Evolutionary conservation across 805 yeast genomes (phyloP).

Genomic region (Teunomyces panamensis): DNA sequence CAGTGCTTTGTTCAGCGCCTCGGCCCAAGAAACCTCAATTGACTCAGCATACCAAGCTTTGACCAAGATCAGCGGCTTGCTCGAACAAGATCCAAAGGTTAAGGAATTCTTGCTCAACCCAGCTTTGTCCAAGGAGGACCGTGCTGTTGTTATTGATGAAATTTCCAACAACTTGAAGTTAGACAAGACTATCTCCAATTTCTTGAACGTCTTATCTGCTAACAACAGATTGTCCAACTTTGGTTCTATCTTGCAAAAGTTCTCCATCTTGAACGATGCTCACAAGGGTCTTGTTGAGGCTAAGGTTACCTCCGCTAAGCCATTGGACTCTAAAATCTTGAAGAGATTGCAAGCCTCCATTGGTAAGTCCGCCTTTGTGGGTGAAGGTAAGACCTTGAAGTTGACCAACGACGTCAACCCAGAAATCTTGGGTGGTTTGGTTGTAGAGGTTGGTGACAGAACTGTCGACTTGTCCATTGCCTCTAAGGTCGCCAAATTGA

Average conservation of each 20-base stretch:
- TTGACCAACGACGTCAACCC: slow-evolving; percentile 81
- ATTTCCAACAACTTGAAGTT: slow-evolving; percentile 48
- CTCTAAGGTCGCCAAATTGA: slow-evolving; percentile 80
- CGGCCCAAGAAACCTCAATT: slow-evolving; percentile 75
- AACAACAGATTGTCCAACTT: slow-evolving; percentile 87
- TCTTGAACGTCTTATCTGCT: slow-evolving; percentile 82
- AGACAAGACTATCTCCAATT: slow-evolving; percentile 73
- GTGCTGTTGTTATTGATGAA: slow-evolving; percentile 65
- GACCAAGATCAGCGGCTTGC: slow-evolving; percentile 49
- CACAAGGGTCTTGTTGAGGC: slow-evolving; percentile 92
- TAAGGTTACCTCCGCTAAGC: slow-evolving; percentile 80
- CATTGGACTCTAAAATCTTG: slow-evolving; percentile 78
- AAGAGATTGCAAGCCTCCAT: slow-evolving; percentile 77
- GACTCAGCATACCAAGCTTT: slow-evolving; percentile 70
- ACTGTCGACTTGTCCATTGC: slow-evolving; percentile 92
- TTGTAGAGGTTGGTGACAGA: slow-evolving; percentile 94
- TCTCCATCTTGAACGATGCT: slow-evolving; percentile 78
- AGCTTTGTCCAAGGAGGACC: slow-evolving; percentile 71
- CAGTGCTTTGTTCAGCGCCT: slow-evolving; percentile 87
- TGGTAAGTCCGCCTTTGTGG: slow-evolving; percentile 75
- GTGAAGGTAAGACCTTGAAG: slow-evolving; percentile 81
- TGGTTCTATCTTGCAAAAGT: slow-evolving; percentile 63
- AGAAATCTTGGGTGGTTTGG: slow-evolving; percentile 90
- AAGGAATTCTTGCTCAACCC: slow-evolving; percentile 71
- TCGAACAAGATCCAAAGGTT: slow-evolving; percentile 64